Base-by-base conservation (phyloP, 2,329 filamentous ascomycete genomes). In the Neofusicoccum kwambonambiense region DNA sequence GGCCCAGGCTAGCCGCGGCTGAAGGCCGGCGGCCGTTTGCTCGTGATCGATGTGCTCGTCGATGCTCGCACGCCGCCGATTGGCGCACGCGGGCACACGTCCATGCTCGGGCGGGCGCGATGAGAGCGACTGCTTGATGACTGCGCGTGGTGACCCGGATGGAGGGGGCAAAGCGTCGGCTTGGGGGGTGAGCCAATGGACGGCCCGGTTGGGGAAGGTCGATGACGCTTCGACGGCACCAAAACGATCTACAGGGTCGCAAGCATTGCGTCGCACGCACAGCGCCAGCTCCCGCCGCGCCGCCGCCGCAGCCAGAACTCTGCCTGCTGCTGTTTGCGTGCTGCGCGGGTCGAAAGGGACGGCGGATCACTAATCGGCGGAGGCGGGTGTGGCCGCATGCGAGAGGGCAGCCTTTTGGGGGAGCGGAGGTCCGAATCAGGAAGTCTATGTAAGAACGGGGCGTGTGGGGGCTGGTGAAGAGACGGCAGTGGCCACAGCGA, bases 191-290 rank as follows among this genome's bases (percentile, higher is more conserved):
- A 22, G 42, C 56, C 56, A 60, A 60, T 60, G 56, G 12, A 12
- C 8, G 12, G n/a, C 13, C 13, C 4, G 45, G 34, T 6, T n/a
- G 17, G 19, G 15, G 9, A 15, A 41, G 15, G 39, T 64, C 62
- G 51, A 64, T 64, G 62, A 64, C 62, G 62, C 62, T 19, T 64
- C 44, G 62, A 64, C 52, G 50, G 44, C 44, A 57, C 62, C 42
- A 64, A 58, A 57, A 42, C 62, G 62, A 64, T 44, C 35, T 44
- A 44, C 54, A 58, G 54, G 54, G 54, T 58, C 54, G 54, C 41
- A 34, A 51, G 54, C 27, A 44, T 45, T 34, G 54, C 41, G 54
- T 45, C 12, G 56, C 56, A 47, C 56, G 4, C 42, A 19, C 31
- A 60, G 47, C 31, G 56, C 35, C 37, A 22, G 42, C 37, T 35